phyloP scores from a whole-genome alignment of 805 yeast species.

The Candida easanensis region DNA sequence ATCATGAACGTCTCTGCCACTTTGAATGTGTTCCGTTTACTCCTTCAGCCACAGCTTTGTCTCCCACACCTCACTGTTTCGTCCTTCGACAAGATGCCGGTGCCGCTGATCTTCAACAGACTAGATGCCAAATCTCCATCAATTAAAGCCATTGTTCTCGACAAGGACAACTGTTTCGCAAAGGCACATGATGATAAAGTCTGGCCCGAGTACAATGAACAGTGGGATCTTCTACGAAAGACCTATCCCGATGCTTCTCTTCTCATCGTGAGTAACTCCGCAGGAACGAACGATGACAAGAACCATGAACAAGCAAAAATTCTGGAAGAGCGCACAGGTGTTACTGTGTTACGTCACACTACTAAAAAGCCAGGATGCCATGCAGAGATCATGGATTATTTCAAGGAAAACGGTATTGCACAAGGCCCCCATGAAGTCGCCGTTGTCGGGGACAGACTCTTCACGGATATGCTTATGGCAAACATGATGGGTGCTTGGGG shows the following conservation, averaged over 20 bases:
- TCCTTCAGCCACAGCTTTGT: constrained; percentile 64
- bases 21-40: constrained; percentile 56
- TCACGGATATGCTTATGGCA: constrained; percentile 93
- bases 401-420: constrained; percentile 43
- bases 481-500: constrained; percentile 87
- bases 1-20: constrained; percentile 74
- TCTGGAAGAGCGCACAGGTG: constrained; percentile 65
- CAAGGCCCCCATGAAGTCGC: constrained; percentile 61
- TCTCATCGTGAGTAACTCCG: constrained; percentile 85
- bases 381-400: constrained; percentile 61
- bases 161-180: constrained; percentile 95
- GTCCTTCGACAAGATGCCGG: constrained; percentile 57
- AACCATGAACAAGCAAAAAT: constrained; percentile 55
- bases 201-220: constrained; percentile 64
- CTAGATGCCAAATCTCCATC: constrained; percentile 20
- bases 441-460: constrained; percentile 85
- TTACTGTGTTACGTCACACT: constrained; percentile 64
- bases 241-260: constrained; percentile 61
- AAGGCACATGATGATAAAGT: constrained; percentile 74
- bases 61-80: constrained; percentile 58
- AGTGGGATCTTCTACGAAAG: constrained; percentile 55
- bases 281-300: constrained; percentile 81
- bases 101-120: constrained; percentile 44
- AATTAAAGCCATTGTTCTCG: constrained; percentile 79
- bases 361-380: constrained; percentile 84